These are phyloP conservation scores for Setomelanomma holmii DNA, from an alignment of 2,329 filamentous ascomycete genomes.

Conservation along the genomic window DNA sequence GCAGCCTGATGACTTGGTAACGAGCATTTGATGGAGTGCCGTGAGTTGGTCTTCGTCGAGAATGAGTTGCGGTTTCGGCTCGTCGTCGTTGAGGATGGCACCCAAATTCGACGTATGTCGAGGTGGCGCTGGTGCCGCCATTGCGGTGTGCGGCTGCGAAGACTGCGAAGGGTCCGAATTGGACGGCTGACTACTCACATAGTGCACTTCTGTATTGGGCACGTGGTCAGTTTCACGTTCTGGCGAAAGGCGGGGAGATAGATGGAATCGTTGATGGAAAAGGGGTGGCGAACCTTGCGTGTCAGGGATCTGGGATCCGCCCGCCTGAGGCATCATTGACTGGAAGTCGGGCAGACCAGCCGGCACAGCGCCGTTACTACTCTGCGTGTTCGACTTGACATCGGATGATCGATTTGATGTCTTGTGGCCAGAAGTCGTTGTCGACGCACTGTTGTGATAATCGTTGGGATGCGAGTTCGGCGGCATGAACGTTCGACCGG, in stretches of 20 bases:
- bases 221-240: conserved; percentile 24
- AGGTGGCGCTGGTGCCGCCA: conserved; percentile 47
- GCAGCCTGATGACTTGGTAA: conserved; percentile 73
- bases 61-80: conserved; percentile 44
- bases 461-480: conserved; percentile 65
- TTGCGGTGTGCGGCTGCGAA: conserved; percentile 39
- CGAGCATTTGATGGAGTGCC: conserved; percentile 68
- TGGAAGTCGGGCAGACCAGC: conserved; percentile 63
- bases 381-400: conserved; percentile 76
- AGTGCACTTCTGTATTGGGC: conserved; percentile 36
- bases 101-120: conserved; percentile 47
- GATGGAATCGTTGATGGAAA: conserved; percentile 20
- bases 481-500: conserved; percentile 66
- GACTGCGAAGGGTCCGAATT: conserved; percentile 48
- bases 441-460: conserved; percentile 86
- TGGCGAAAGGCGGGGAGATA: conserved; percentile 13
- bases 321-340: conserved; percentile 56
- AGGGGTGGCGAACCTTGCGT: conserved; percentile 62
- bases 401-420: conserved; percentile 76
- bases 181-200: conserved; percentile 45
- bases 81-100: conserved; percentile 52
- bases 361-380: conserved; percentile 67
- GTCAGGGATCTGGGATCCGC: conserved; percentile 68
- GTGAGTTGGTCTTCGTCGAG: conserved; percentile 61
- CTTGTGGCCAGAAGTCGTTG: conserved; percentile 81